A percentile compares a stretch with the other conserved stretches of the same genome.
Conservation (phyloP, 495 filamentous ascomycete genomes). For the Aspergillus heteromorphus region DNA sequence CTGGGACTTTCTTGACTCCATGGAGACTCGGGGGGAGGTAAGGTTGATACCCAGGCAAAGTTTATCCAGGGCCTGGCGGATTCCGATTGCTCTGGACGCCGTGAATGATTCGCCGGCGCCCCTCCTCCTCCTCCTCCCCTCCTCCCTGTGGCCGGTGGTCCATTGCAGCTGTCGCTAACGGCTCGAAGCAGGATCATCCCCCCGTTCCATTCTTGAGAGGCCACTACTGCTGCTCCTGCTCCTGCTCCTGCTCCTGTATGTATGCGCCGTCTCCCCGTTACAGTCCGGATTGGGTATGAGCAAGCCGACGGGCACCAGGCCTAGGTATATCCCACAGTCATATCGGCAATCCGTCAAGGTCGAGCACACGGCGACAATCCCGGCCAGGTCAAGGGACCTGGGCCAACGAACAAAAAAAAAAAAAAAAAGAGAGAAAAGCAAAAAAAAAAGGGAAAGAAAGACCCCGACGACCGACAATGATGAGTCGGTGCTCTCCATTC, state of each 20-base stretch:
- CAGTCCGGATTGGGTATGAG: too few relatives aligned
- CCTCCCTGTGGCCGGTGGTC: neutral
- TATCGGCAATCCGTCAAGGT: neutral
- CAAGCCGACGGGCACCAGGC: too few relatives aligned
- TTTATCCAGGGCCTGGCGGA: slow-evolving; percentile 5
- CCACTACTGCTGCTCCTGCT: too few relatives aligned
- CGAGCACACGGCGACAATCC: too few relatives aligned
- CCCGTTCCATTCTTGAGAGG: neutral
- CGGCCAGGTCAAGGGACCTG: too few relatives aligned
- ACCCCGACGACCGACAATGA: neutral
- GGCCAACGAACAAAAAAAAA: neutral
- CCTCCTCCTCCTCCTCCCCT: neutral
- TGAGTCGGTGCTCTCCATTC: neutral
- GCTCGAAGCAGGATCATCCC: neutral
- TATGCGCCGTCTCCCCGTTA: neutral
- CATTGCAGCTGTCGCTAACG: slow-evolving; percentile 9
- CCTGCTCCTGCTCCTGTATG: too few relatives aligned
- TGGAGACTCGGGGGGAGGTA: neutral
- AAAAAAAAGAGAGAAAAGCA: neutral
- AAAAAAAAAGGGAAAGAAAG: neutral
- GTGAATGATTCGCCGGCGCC: neutral
- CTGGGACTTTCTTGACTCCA: too few relatives aligned
- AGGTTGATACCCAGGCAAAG: slow-evolving; percentile 12
- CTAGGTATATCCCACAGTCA: neutral
- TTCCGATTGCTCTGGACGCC: neutral